Base-by-base conservation (phyloP, 2,329 filamentous ascomycete genomes). In the Phyllosticta citribraziliensis region DNA sequence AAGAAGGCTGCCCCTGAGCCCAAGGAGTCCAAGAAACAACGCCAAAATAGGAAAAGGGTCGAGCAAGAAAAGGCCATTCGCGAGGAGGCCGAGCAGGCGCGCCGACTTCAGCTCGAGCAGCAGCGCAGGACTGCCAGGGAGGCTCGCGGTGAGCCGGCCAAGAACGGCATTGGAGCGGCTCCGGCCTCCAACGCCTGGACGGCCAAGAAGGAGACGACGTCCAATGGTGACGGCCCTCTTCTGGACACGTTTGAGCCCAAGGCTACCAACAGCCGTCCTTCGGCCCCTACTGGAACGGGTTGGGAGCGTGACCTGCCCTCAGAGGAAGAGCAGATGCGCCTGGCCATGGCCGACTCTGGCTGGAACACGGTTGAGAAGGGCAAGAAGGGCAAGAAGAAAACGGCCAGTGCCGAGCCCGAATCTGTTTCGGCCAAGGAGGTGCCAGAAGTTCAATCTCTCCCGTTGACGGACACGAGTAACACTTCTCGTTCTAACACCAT, bases 1-100 rank as follows among this genome's bases (percentile, higher is more conserved):
- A 77, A 80, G 58, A 84, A 86, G 77, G 78, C 80, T 51, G 80
- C 75, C 61, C 71, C 73, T 58, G 64, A 66, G 22, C 63, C 83
- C 56, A 83, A 82, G 19, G 89, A 96, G 80, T 88, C 88, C 20
- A 97, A 97, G 87, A 97, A 97, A 81, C 90, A 96, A 79, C 87
- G 91, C 63, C 92, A 97, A 79, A 94, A 96, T 78, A 84, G 87
- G 67, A 85, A 88, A 79, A 97, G 96, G 84, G 86, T 84, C 47
- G 91, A 96, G 76, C 87, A 85, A 62, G 85, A 86, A 69, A 94
- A 90, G 80, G 79, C 81, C 30, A 81, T 84, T 62, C 85, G 88
- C 30, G 87, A 92, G 70, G 88, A 89, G 67, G 84, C 88, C 0
- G 92, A 97, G 77, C 84, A 86, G 70, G 82, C 89, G 69, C 87